Conservation (phyloP, 495 filamentous ascomycete species). For the Podospora fimiseda region DNA sequence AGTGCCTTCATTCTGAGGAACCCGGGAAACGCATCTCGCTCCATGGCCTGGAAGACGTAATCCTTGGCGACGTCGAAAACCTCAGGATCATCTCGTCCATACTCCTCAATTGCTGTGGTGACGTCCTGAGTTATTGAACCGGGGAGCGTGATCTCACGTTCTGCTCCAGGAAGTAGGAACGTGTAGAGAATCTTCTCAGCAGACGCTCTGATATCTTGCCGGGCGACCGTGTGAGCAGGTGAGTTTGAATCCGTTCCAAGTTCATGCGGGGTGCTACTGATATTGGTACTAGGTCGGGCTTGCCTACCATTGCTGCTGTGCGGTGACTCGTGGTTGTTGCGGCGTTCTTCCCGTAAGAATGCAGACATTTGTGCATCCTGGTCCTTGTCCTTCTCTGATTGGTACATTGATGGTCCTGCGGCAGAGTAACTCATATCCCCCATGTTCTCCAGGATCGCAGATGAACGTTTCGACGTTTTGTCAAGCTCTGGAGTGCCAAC, state of each 20-base stretch:
- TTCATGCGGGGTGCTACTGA: constrained; percentile 46
- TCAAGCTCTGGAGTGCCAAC: constrained; percentile 89
- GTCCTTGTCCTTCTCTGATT: constrained; percentile 57
- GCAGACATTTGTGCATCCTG: constrained; percentile 82
- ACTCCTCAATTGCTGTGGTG: constrained; percentile 76
- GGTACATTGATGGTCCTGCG: constrained; percentile 38
- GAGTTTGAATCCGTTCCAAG: constrained; percentile 63
- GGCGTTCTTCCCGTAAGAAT: constrained; percentile 74
- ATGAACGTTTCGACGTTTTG: constrained; percentile 78
- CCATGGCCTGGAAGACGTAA: constrained; percentile 99
- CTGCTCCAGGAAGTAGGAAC: constrained; percentile 82
- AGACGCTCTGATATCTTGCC: constrained; percentile 81
- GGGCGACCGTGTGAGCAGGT: constrained; percentile 73
- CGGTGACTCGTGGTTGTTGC: constrained; percentile 57
- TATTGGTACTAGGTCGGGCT: constrained; percentile 59
- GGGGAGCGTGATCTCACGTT: constrained; percentile 90
- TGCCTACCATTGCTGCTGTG: constrained; percentile 59
- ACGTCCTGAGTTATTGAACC: constrained; percentile 77
- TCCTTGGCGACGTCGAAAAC: constrained; percentile 97
- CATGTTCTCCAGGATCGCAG: constrained; percentile 64
- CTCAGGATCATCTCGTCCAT: constrained; percentile 88
- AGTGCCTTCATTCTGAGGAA: constrained; percentile 92
- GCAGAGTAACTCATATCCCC: constrained; percentile 59
- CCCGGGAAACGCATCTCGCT: constrained; percentile 93
- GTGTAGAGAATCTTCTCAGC: constrained; percentile 98